Evolutionary conservation across 441 rosid genomes (phyloP), one percentile per base, ranked within the genome.

Genomic region (Euphorbia corollata): DNA sequence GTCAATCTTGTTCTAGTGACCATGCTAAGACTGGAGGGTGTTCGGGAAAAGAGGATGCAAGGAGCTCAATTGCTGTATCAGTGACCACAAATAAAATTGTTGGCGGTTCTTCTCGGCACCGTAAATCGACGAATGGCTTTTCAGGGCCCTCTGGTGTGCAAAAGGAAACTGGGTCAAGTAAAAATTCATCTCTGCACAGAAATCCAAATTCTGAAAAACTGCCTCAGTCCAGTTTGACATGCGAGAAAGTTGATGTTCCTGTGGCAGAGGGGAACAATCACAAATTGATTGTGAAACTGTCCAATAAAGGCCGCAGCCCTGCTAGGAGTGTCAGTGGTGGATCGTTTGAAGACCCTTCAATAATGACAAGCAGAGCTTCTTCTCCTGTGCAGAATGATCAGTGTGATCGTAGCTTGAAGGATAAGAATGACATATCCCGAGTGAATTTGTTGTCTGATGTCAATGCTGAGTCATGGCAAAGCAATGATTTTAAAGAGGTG

Each of bases 241-340:
- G 82, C 65, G 97, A 87, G 55, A 90, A 85, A 75, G 74, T 74
- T 59, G 97, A 86, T 59, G 79, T 78, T 23, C 83, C 86, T 66
- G 47, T 64, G 59, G 73, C 66, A 50, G 92, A 90, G 70, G 90
- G 82, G 66, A 84, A 79, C 69, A 81, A 79, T 71, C 88, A 85
- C 62, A 88, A 83, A 63, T 66, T 94, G 48, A 86, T 84, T 63
- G 92, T 94, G 22, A 94, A 88, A 82, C 80, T 94, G 41, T 80
- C 96, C 22, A 87, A 78, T 63, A 84, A 84, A 64, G 88, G 87
- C 48, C 86, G 86, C 61, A 89, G 96, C 79, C 98, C 96, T 13
- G 85, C 85, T 10, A 86, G 78, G 70, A 81, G 84, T 81, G 83
- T 70, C 22, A 79, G 86, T 83, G 96, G 89, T 59, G 90, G 88